Percentiles rank a stretch among this genome's conserved stretches.
Conservation (phyloP, 495 filamentous ascomycete genomes). For the Talaromyces proteolyticus region DNA sequence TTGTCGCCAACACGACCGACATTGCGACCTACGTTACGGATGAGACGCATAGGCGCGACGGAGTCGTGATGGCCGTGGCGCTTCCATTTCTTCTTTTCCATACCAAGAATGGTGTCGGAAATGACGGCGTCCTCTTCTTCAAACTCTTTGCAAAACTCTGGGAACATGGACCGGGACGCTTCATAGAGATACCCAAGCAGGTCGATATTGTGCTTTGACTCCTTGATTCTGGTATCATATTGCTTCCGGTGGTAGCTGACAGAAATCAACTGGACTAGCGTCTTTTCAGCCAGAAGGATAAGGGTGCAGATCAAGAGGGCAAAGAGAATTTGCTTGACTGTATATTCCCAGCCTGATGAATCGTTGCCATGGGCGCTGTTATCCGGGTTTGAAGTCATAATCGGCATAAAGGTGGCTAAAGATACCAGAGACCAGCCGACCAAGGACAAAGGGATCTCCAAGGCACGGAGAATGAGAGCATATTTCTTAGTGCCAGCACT, state of each 20-base stretch:
- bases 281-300: slow-evolving; percentile 74
- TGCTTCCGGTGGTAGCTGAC: slow-evolving; percentile 94
- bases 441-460: slow-evolving; percentile 84
- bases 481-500: slow-evolving; percentile 92
- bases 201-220: slow-evolving; percentile 77
- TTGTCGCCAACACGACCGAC: slow-evolving; percentile 85
- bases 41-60: slow-evolving; percentile 68
- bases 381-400: slow-evolving; percentile 48
- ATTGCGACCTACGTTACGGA: slow-evolving; percentile 57
- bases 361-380: slow-evolving; percentile 16
- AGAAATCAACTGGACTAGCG: slow-evolving; percentile 85
- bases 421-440: slow-evolving; percentile 79
- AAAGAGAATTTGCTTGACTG: slow-evolving; percentile 67
- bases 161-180: slow-evolving; percentile 79
- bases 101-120: slow-evolving; percentile 60
- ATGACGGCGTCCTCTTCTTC: slow-evolving; percentile 87
- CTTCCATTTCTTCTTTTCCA: slow-evolving; percentile 32
- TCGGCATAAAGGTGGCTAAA: slow-evolving; percentile 71
- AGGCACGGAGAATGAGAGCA: slow-evolving; percentile 66
- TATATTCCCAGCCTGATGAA: slow-evolving; percentile 52
- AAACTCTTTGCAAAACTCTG: slow-evolving; percentile 87
- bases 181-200: slow-evolving; percentile 84
- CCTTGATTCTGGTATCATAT: slow-evolving; percentile 80
- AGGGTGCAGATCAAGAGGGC: slow-evolving; percentile 71
- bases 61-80: slow-evolving; percentile 48